Evolutionary conservation across 805 yeast genomes (phyloP).

Genomic region (Candida maris): DNA sequence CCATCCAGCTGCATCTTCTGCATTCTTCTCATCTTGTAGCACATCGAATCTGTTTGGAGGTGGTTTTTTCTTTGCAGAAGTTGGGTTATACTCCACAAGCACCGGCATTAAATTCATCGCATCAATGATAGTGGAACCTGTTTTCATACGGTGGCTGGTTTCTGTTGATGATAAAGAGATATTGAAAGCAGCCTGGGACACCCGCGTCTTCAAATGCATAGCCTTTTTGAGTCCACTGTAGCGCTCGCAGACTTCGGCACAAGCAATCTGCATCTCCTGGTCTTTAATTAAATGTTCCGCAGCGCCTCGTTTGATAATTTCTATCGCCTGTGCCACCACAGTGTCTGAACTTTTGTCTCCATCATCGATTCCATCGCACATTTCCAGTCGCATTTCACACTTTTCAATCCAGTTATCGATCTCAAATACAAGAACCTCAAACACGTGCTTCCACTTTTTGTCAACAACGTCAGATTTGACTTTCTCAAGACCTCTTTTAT

Average conservation of each 20-base stretch:
- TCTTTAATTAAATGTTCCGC: conserved; percentile 18
- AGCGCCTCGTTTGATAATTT: conserved; percentile 19
- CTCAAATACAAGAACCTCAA: conserved; percentile 44
- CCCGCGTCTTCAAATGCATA: conserved; percentile 1
- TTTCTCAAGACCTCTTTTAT: conserved; percentile 38
- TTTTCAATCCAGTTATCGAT: conserved; percentile 28
- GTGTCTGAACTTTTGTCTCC: not conserved
- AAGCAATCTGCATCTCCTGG: conserved; percentile 1
- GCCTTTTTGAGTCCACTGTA: conserved; percentile 7
- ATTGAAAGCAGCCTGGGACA: not conserved
- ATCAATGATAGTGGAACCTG: conserved; percentile 14
- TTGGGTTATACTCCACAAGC: conserved; percentile 26
- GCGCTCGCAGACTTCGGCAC: conserved; percentile 6
- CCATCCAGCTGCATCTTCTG: not conserved
- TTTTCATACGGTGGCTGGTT: not conserved
- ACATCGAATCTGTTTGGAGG: conserved; percentile 9
- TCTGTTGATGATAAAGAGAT: not conserved
- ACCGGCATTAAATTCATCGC: conserved; percentile 25
- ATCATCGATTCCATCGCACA: conserved; percentile 4
- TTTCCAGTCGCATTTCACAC: conserved; percentile 16
- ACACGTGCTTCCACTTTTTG: conserved; percentile 53
- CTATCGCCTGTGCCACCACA: conserved; percentile 14
- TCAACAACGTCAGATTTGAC: conserved; percentile 48
- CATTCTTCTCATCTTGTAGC: conserved; percentile 7
- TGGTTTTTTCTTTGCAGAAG: conserved; percentile 21